Conservation (phyloP, 106 monocot species). For the Posidonia australis region DNA sequence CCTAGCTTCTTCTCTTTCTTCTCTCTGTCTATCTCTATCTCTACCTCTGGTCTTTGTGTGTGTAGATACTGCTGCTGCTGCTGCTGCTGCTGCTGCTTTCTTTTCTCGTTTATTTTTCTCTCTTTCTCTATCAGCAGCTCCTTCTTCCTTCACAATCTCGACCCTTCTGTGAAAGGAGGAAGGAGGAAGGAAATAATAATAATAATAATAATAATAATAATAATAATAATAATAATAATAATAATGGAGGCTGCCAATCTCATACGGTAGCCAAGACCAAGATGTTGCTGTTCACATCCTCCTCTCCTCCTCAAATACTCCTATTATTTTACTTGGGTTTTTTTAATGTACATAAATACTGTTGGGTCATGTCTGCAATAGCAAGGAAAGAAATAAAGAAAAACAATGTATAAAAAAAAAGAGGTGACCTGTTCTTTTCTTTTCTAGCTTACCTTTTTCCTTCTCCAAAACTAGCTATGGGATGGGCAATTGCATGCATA, state of each 20-base stretch:
- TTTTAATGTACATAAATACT: too few species aligned
- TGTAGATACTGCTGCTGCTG: not conserved
- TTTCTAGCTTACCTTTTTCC: not conserved
- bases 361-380: too few species aligned
- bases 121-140: conserved; percentile 10
- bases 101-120: conserved; percentile 13
- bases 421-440: not conserved
- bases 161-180: conserved; percentile 30
- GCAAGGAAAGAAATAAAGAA: not conserved
- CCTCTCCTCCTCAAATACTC: not conserved
- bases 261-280: too few species aligned
- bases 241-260: not conserved
- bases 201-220: conserved; percentile 6
- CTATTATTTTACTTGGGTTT: conserved; percentile 2
- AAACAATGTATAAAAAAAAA: not conserved
- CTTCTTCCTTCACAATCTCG: conserved; percentile 44
- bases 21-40: conserved; percentile 11
- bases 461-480: not conserved
- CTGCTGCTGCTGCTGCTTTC: conserved; percentile 7
- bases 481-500: too few species aligned
- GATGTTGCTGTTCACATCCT: not conserved
- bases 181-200: conserved; percentile 6
- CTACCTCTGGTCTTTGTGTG: not conserved
- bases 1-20: conserved; percentile 5
- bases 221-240: too few species aligned